Evolutionary conservation across 1,284 basidiomycete species (phyloP), one percentile per base, ranked within the genome.

Genomic region (Waitea zeae): DNA sequence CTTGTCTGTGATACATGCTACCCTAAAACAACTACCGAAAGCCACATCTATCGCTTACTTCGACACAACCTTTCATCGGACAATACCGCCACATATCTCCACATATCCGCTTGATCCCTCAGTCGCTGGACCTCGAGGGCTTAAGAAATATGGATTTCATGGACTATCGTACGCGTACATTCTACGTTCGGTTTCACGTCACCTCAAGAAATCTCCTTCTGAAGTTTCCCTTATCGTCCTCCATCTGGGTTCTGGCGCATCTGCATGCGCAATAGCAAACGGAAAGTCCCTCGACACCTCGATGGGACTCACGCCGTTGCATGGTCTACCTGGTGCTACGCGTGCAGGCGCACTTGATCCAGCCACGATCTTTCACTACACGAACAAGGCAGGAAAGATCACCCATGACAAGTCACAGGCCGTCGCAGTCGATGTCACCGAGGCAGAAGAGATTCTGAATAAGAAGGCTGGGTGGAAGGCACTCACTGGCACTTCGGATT

Each of bases 81-180:
- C 78, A 5, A 67, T 90, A 12, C 80, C 82, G 0, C 47, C 56
- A 4, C 73, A 83, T 45, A 71, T 87, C 36, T 69, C 77, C 34
- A 79, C 69, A 32, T 89, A 87, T 48, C 69, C 84, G 0, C 76
- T 90, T 35, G 62, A 80, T 36, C 70, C 67, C 37, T 56, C 64
- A 4, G 52, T 75, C 13, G 74, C 78, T 0, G 56, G 62, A 36
- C 54, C 69, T 26, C 63, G 67, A 3, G 80, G 81, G 1, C 58
- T 90, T 30, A 72, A 72, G 46, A 88, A 87, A 53, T 90, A 89
- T 48, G 87, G 87, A 17, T 89, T 89, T 53, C 88, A 92, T 46
- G 87, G 87, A 3, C 57, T 77, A 27, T 77, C 73, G 41, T 80
- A 77, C 41, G 55, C 68, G 1, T 79, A 66, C 49, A 79, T 81